Evolutionary conservation across 2,329 filamentous ascomycete genomes (phyloP), one percentile per base, ranked within the genome.

Genomic region (Bipolaris cookei): DNA sequence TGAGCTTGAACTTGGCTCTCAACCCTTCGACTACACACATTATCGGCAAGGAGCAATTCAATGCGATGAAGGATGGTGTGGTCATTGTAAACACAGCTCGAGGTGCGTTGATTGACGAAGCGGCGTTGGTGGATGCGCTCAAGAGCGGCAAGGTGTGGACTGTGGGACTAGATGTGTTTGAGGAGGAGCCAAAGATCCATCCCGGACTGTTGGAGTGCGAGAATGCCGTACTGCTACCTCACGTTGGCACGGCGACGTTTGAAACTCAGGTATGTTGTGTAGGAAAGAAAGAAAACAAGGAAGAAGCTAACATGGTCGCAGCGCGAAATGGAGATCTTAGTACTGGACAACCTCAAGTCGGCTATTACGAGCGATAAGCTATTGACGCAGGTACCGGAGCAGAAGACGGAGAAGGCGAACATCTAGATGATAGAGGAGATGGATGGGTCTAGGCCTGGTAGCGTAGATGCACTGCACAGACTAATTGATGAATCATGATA

Each of bases 341-440:
- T 86, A 16, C 59, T 87, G 68, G 79, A 84, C 30, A 87, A 87
- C 62, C 61, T 88, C 70, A 81, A 81, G 67, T 80, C 76, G 30
- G 85, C 82, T 5, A 78, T 88, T 37, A 81, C 86, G 66, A 80
- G 82, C 56, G 84, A 83, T 4, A 80, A 80, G 57, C 72, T 88
- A 70, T 73, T 87, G 55, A 88, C 86, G n/a, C 80, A 83, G 59
- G 82, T 88, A 38, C 80, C 83, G 3, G 86, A 87, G 73, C 86
- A 88, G 78, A 84, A 82, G 62, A 64, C 69, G 54, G 64, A 66
- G 37, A 70, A 67, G 56, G 68, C 72, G 21, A 73, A 73, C 47
- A 66, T 72, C 21, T 73, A 48, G 66, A 32, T 4, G 25, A 8
- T 20, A 18, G 1, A 39, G 16, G 18, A 45, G 6, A 39, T 37